These are phyloP conservation scores for Lumnitzera racemosa DNA, from an alignment of 345 rosid genomes.

Conservation along the genomic window DNA sequence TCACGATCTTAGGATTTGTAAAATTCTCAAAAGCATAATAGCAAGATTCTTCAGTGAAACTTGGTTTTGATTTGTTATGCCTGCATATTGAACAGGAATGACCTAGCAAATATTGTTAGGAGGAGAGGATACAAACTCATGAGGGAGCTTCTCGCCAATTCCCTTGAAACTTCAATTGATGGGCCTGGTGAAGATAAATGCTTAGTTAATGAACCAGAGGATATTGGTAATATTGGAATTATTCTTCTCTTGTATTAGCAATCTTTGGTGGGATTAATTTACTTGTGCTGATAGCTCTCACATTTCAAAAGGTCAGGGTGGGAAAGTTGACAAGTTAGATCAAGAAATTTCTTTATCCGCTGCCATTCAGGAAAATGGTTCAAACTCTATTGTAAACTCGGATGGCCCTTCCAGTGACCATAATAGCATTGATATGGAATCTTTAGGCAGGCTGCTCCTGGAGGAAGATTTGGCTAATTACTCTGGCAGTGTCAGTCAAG, in stretches of 20 bases:
- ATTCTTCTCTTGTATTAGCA: background rate
- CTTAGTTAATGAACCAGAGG: conserved; percentile 12
- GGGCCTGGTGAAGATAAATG: conserved; percentile 14
- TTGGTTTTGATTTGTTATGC: background rate
- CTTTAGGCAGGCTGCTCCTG: conserved; percentile 12
- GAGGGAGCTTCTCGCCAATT: conserved; percentile 48
- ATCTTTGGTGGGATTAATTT: conserved; percentile 14
- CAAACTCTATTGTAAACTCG: conserved; percentile 13
- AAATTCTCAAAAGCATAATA: background rate
- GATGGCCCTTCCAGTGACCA: conserved; percentile 13
- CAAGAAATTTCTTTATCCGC: conserved; percentile 15
- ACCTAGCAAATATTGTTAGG: conserved; percentile 81
- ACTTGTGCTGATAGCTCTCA: conserved; percentile 9
- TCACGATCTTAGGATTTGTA: background rate
- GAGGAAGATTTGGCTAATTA: conserved; percentile 4
- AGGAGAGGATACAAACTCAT: conserved; percentile 80
- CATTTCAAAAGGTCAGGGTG: conserved; percentile 20
- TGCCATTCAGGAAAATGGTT: conserved; percentile 15
- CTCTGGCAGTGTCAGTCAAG: conserved; percentile 6
- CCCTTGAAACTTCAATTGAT: conserved; percentile 18
- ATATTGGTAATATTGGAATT: conserved; percentile 10
- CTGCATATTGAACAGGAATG: conserved; percentile 42
- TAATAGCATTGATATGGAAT: conserved; percentile 10
- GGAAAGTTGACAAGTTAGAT: conserved; percentile 14
- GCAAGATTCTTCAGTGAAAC: background rate